Evolutionary conservation across 2,329 filamentous ascomycete genomes (phyloP).

Genomic region (Talaromyces verruculosus): DNA sequence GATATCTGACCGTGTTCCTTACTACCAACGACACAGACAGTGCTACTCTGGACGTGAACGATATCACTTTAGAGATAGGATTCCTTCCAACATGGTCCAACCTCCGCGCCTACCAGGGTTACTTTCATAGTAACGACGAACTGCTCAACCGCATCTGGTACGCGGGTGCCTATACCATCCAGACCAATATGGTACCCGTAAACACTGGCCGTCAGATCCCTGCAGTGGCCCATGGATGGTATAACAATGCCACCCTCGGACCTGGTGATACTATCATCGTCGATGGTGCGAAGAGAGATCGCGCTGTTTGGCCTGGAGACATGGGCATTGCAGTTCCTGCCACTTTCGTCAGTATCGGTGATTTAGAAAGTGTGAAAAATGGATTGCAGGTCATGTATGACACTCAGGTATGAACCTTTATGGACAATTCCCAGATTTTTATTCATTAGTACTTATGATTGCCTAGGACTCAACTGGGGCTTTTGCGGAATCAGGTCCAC

Average conservation of each 20-base stretch:
- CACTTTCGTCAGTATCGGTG: constrained; percentile 45
- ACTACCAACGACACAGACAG: constrained; percentile 32
- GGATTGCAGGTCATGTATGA: constrained; percentile 52
- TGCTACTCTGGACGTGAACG: constrained; percentile 34
- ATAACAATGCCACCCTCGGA: constrained; percentile 43
- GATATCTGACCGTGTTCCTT: constrained; percentile 47
- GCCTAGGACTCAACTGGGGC: constrained; percentile 29
- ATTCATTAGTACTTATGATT: background rate
- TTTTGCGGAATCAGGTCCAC: constrained; percentile 39
- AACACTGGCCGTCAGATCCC: constrained; percentile 40
- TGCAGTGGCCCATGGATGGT: constrained; percentile 36
- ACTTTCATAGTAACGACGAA: constrained; percentile 53
- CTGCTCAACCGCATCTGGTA: constrained; percentile 60
- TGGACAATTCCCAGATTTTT: background rate
- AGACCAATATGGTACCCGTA: constrained; percentile 45
- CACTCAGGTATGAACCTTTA: constrained; percentile 34
- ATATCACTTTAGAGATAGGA: constrained; percentile 46
- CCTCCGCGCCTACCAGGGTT: constrained; percentile 54
- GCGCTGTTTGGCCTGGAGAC: constrained; percentile 50
- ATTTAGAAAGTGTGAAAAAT: constrained; percentile 50
- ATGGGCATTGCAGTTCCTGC: constrained; percentile 53
- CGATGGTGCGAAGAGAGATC: constrained; percentile 47
- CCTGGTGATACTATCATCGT: constrained; percentile 46
- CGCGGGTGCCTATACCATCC: constrained; percentile 55
- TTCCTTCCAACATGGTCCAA: constrained; percentile 56